Evolutionary conservation across 2,329 filamentous ascomycete genomes (phyloP).

Genomic region (Aspergillus sojae): DNA sequence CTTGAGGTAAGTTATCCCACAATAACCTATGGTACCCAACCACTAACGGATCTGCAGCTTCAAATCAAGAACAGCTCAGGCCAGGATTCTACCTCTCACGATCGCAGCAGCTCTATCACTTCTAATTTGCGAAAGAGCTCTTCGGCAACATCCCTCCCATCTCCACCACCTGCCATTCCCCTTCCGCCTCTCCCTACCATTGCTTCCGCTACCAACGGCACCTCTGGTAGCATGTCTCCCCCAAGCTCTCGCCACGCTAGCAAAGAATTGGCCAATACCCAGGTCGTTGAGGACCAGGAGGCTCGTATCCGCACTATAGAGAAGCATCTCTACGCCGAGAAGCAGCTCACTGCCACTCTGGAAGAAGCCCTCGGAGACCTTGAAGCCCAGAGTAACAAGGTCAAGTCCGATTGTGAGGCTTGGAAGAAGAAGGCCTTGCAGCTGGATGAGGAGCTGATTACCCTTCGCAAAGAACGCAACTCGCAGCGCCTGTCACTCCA

Average conservation of each 20-base stretch:
- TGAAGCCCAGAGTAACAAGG: slow-evolving; percentile 86
- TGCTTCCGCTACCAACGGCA: slow-evolving; percentile 52
- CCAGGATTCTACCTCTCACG: slow-evolving; percentile 45
- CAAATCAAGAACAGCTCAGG: slow-evolving; percentile 45
- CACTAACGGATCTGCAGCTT: slow-evolving; percentile 32
- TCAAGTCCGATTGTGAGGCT: slow-evolving; percentile 84
- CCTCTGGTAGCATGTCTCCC: slow-evolving; percentile 58
- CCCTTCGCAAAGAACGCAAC: slow-evolving; percentile 61
- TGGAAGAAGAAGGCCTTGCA: slow-evolving; percentile 85
- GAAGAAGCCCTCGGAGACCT: slow-evolving; percentile 95
- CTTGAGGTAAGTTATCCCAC: slow-evolving; percentile 68
- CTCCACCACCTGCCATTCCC: slow-evolving; percentile 93
- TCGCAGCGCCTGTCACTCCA: slow-evolving; percentile 70
- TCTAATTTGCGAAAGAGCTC: slow-evolving; percentile 82
- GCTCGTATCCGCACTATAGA: slow-evolving; percentile 93
- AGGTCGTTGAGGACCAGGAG: slow-evolving; percentile 93
- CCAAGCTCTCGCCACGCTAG: slow-evolving; percentile 72
- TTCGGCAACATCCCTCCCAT: slow-evolving; percentile 82
- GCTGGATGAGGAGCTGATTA: slow-evolving; percentile 65
- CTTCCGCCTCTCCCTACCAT: slow-evolving; percentile 81
- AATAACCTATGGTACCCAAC: not conserved
- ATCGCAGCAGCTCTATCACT: slow-evolving; percentile 60
- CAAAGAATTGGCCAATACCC: slow-evolving; percentile 76
- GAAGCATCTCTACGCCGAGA: slow-evolving; percentile 94
- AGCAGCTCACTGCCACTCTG: slow-evolving; percentile 90